Conservation (phyloP, 23 red algal species). For the Chondrus crispus region DNA sequence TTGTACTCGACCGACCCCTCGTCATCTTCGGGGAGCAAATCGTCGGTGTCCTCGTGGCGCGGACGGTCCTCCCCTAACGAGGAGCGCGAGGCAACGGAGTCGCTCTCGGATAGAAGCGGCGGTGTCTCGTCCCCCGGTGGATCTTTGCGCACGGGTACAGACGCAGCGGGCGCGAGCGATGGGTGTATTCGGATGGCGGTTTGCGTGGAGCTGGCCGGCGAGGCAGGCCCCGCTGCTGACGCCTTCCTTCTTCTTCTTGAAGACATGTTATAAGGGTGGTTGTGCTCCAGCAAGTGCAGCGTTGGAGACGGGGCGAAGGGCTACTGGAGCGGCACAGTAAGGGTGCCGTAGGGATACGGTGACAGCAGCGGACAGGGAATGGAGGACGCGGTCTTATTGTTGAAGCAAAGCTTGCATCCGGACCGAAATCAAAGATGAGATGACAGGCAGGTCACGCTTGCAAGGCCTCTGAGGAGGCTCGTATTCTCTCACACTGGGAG, state of each 20-base stretch:
- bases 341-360: no score
- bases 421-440: no score
- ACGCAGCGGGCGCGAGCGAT: no score
- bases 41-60: slow-evolving; percentile 7
- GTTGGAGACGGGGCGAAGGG: no score
- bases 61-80: neutral
- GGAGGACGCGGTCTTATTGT: no score
- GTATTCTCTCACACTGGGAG: no score
- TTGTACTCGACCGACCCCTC: slow-evolving; percentile 99
- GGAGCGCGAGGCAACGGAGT: neutral
- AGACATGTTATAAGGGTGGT: no score
- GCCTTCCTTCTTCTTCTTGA: neutral
- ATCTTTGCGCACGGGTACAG: neutral
- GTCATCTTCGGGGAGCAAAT: slow-evolving; percentile 87
- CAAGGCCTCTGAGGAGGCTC: no score
- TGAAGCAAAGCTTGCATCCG: no score
- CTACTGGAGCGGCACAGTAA: no score
- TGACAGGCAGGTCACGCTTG: no score
- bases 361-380: neutral
- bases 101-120: neutral
- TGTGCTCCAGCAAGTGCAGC: no score
- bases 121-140: neutral
- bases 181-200: neutral
- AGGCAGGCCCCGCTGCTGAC: neutral
- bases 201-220: neutral